Evolutionary conservation across 176 grass and related monocot species (phyloP).

Genomic region (Musa acuminata): DNA sequence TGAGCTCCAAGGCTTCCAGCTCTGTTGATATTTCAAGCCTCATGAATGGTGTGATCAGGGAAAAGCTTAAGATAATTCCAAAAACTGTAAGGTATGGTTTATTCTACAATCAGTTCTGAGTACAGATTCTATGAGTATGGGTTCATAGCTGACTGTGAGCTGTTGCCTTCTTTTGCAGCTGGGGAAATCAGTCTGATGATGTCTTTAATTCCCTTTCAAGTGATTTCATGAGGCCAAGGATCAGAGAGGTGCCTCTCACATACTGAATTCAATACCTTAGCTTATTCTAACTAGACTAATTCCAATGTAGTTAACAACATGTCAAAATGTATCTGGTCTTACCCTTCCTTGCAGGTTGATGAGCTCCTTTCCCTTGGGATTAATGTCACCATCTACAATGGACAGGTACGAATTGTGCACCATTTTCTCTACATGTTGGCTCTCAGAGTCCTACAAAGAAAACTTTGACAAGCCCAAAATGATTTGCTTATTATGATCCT

Average conservation of each 20-base stretch:
- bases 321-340: not conserved
- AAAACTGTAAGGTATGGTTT: slow-evolving; percentile 31
- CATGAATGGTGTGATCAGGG: slow-evolving; percentile 67
- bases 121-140: not conserved
- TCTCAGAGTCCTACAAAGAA: no score
- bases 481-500: no score
- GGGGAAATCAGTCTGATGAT: slow-evolving; percentile 15
- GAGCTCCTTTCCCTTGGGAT: slow-evolving; percentile 48
- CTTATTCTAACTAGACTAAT: no score
- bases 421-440: no score
- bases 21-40: slow-evolving; percentile 27
- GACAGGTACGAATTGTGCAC: slow-evolving; percentile 27
- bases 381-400: slow-evolving; percentile 61
- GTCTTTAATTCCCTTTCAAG: slow-evolving; percentile 44
- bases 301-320: not conserved
- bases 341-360: slow-evolving; percentile 28
- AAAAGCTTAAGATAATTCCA: slow-evolving; percentile 71
- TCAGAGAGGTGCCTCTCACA: slow-evolving; percentile 35
- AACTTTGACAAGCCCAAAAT: no score
- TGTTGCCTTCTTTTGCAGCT: slow-evolving; percentile 32
- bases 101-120: not conserved
- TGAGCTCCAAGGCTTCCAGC: slow-evolving; percentile 26
- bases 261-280: not conserved
- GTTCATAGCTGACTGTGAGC: not conserved
- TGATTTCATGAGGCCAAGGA: slow-evolving; percentile 75